Conservation (phyloP, 2,329 filamentous ascomycete genomes). For the Aureobasidium sp. region DNA sequence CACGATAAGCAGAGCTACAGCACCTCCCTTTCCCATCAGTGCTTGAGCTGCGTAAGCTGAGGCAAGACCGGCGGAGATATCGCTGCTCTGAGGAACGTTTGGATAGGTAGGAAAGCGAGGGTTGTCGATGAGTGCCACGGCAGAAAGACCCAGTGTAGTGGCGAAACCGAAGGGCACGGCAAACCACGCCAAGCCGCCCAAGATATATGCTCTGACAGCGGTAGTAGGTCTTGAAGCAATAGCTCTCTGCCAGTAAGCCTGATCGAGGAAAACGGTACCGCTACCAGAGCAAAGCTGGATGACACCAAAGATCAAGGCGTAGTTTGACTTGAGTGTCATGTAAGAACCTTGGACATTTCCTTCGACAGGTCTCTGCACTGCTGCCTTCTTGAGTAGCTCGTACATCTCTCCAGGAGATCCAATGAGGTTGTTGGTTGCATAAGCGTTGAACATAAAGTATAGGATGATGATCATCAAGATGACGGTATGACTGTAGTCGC, state of each 20-base stretch:
- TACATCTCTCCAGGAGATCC: conserved; percentile 33
- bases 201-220: conserved; percentile 29
- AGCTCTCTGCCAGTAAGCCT: conserved; percentile 40
- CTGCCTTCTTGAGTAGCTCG: conserved; percentile 31
- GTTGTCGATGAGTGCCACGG: conserved; percentile 35
- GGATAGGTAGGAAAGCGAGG: conserved; percentile 36
- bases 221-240: conserved; percentile 31
- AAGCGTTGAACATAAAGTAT: conserved; percentile 36
- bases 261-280: conserved; percentile 25
- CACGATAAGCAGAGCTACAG: conserved; percentile 17
- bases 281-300: conserved; percentile 32
- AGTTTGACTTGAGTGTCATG: conserved; percentile 32
- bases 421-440: conserved; percentile 30
- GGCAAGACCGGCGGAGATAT: conserved; percentile 21
- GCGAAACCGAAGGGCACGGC: conserved; percentile 33
- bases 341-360: conserved; percentile 35
- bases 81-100: conserved; percentile 11
- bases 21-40: conserved; percentile 19
- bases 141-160: conserved; percentile 38
- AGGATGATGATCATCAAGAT: conserved; percentile 37
- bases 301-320: conserved; percentile 34
- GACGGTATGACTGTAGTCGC: conserved; percentile 32
- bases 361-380: conserved; percentile 27
- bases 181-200: conserved; percentile 42
- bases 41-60: conserved; percentile 18